A percentile compares a stretch with the other conserved stretches of the same genome.
phyloP scores from a whole-genome alignment of 2,329 filamentous ascomycete genomes.

The Harringtonia aguacate region DNA sequence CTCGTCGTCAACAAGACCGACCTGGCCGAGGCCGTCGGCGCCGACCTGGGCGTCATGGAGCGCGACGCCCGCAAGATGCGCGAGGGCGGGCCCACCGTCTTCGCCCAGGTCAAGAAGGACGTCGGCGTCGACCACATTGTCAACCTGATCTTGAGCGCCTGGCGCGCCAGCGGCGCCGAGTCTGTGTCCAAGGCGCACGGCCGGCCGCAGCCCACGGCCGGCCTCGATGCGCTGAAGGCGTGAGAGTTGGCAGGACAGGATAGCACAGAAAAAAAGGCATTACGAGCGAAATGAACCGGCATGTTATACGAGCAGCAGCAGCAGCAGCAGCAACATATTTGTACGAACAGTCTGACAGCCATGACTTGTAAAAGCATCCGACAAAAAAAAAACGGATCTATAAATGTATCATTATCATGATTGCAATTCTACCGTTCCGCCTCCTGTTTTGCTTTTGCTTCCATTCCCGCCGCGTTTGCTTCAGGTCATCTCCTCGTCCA shows the following conservation, averaged over 20 bases:
- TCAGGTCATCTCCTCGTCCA: conserved; percentile 28
- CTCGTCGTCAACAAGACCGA: conserved; percentile 97
- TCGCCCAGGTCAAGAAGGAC: conserved; percentile 92
- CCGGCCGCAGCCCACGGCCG: conserved; percentile 46
- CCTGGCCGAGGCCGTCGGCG: conserved; percentile 79
- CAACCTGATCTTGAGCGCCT: conserved; percentile 78
- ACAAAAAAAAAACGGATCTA: not conserved
- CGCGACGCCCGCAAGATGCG: conserved; percentile 88
- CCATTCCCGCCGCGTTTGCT: too few relatives aligned
- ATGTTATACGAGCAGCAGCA: not conserved
- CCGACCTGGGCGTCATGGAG: conserved; percentile 90
- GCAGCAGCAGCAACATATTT: not conserved
- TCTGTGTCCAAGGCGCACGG: conserved; percentile 41
- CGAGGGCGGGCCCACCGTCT: conserved; percentile 89
- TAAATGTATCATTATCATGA: conserved; percentile 9
- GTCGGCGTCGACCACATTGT: conserved; percentile 80
- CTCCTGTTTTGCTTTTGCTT: not conserved
- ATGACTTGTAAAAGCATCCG: not conserved
- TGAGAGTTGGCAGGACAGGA: not conserved
- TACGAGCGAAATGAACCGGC: not conserved
- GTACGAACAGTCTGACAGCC: too few relatives aligned
- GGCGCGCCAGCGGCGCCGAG: conserved; percentile 81
- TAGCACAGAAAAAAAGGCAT: not conserved
- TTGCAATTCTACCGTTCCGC: not conserved
- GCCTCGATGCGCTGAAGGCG: conserved; percentile 33